phyloP scores from a whole-genome alignment of 2,329 filamentous ascomycete species.

The Akanthomyces uredinophilus region DNA sequence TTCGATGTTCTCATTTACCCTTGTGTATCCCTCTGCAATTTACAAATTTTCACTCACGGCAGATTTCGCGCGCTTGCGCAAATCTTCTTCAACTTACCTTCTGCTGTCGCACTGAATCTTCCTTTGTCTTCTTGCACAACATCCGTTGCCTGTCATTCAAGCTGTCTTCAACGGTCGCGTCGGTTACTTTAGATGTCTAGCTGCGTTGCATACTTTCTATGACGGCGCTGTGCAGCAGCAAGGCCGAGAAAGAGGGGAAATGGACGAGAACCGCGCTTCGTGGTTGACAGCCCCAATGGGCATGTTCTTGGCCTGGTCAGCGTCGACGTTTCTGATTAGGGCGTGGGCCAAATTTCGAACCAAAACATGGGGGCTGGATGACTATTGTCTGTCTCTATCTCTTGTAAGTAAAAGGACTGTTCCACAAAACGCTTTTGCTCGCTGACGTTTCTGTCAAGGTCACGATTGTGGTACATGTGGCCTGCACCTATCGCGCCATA shows the following conservation, averaged over 20 bases:
- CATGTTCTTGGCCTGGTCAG: conserved; percentile 17
- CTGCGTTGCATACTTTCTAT: background rate
- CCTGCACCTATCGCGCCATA: conserved; percentile 2
- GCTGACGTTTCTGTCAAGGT: background rate
- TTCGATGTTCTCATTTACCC: no score
- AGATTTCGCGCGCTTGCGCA: no score
- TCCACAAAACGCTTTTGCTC: no score
- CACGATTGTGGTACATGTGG: background rate
- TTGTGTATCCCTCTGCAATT: no score
- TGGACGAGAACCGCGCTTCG: conserved; percentile 14
- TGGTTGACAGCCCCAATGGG: conserved; percentile 17
- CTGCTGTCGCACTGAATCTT: no score
- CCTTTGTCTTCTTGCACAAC: no score
- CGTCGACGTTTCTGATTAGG: conserved; percentile 12
- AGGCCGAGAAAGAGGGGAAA: background rate
- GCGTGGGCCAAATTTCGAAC: conserved; percentile 16
- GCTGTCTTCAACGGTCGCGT: background rate
- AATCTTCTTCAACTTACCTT: no score
- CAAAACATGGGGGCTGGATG: conserved; percentile 17
- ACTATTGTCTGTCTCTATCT: conserved; percentile 11
- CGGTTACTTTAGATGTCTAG: background rate
- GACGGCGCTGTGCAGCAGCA: background rate
- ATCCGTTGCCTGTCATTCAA: no score
- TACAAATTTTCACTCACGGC: no score
- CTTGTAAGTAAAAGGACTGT: conserved; percentile 4